Base-by-base conservation (phyloP, 2,329 filamentous ascomycete species). In the Rhynchosporium agropyri region DNA sequence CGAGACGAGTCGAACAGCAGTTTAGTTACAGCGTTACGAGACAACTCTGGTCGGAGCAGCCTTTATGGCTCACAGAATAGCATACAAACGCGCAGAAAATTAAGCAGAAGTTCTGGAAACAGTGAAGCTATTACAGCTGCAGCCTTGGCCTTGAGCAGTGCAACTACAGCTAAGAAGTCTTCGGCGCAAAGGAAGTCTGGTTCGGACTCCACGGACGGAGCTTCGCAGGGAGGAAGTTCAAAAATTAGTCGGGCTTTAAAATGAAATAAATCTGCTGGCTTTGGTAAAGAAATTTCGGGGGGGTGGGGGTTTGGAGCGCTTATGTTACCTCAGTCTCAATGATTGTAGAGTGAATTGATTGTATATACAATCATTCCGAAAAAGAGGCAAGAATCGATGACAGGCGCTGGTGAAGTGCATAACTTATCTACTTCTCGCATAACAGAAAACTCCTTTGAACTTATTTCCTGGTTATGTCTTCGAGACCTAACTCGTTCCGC, bases 1-100 rank as follows among this genome's bases (percentile, higher is more conserved):
- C 62, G 71, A 36, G 65, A 61, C 7, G 63, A 67, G 43, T 72
- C 71, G 5, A 64, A 48, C 7, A 70, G 69, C 45, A 72, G 71
- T 46, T 54, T 68, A 9, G 53, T 74, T 3, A 73, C 71, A 2
- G 70, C 67, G 10, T 54, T 73, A 9, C 62, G 67, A 33, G 63
- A 68, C 42, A 69, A 68, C 56, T 72, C 69, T n/a, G 61, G 64
- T 10, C 53, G 59, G 36, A 68, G 64, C 28, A 67, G 64, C 59
- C 60, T 28, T 1, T 53, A 43, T 28, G 63, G 57, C 13, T 55
- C 55, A 12, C 58, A 60, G 43, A 45, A 40, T 36, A 60, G 55
- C 12, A 66, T 57, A 38, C 59, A 56, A n/a, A 45, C 26, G 38
- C 57, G 50, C 10, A 38, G 60, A n/a, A 57, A 31, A 28, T 38